These are phyloP conservation scores for Naganishia friedmannii DNA, from an alignment of 768 basidiomycete species.

Conservation along the genomic window DNA sequence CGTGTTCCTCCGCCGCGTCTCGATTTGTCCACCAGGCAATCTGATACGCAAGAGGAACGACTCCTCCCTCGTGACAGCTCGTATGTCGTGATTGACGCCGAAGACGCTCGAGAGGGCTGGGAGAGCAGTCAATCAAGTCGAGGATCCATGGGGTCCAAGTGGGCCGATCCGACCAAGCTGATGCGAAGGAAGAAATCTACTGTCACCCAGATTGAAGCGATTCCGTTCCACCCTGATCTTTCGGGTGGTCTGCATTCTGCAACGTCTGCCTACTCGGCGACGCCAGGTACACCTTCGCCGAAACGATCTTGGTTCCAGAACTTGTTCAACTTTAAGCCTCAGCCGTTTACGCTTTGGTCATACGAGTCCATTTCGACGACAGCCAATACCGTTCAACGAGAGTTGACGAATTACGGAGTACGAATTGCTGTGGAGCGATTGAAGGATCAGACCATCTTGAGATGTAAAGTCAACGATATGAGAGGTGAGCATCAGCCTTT, in stretches of 20 bases:
- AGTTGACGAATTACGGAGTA: conserved; percentile 71
- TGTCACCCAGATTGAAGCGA: conserved; percentile 35
- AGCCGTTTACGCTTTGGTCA: conserved; percentile 53
- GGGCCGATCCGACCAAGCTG: conserved; percentile 32
- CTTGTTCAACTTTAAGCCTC: conserved; percentile 79
- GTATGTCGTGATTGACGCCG: conserved; percentile 37
- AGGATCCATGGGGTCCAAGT: conserved; percentile 29
- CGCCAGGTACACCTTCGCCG: conserved; percentile 46
- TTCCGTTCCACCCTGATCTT: conserved; percentile 39
- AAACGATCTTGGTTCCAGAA: conserved; percentile 80
- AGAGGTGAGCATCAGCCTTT: conserved; percentile 49
- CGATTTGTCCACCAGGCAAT: conserved; percentile 1
- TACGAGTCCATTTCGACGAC: conserved; percentile 59
- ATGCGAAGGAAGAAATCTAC: conserved; percentile 42
- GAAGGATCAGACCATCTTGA: conserved; percentile 66
- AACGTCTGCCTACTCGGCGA: conserved; percentile 28
- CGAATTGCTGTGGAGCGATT: conserved; percentile 65
- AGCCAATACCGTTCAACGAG: conserved; percentile 67
- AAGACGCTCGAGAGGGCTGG: conserved; percentile 19
- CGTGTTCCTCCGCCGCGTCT: conserved; percentile 14
- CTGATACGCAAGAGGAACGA: conserved; percentile 9
- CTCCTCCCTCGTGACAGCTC: conserved; percentile 39
- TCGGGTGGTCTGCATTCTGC: conserved; percentile 21
- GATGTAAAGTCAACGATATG: conserved; percentile 71
- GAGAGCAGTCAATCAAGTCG: conserved; percentile 22